These are phyloP conservation scores for Penicillium desertorum DNA, from an alignment of 495 filamentous ascomycete genomes.

Conservation along the genomic window DNA sequence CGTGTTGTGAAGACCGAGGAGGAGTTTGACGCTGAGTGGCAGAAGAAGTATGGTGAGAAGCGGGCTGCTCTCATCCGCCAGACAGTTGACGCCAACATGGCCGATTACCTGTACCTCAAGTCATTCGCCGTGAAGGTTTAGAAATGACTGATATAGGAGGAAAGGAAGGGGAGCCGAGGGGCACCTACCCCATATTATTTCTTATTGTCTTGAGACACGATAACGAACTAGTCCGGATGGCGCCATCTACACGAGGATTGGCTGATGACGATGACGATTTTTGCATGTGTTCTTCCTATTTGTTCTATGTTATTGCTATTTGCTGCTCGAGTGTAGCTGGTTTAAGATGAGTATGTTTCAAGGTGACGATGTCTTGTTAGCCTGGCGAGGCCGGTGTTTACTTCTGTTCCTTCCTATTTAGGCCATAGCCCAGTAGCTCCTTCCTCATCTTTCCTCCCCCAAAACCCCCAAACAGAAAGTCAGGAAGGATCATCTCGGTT, in stretches of 20 bases:
- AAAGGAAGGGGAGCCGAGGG: slow-evolving; percentile 9
- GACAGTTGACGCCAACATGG: slow-evolving; percentile 74
- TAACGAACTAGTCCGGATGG: slow-evolving; percentile 35
- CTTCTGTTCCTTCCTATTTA: not conserved
- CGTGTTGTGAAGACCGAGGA: slow-evolving; percentile 62
- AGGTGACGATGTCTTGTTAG: not conserved
- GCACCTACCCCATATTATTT: not conserved
- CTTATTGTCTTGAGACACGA: slow-evolving; percentile 15
- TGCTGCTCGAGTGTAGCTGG: not conserved
- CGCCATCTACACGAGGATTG: slow-evolving; percentile 34
- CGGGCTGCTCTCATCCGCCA: slow-evolving; percentile 71
- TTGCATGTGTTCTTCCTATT: slow-evolving; percentile 14
- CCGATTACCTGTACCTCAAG: slow-evolving; percentile 92
- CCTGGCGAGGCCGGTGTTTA: not conserved
- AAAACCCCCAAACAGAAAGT: no score
- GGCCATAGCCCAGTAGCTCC: no score
- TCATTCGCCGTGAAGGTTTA: slow-evolving; percentile 75
- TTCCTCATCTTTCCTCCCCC: no score
- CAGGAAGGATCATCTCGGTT: no score
- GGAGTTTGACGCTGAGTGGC: slow-evolving; percentile 76
- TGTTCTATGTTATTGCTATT: slow-evolving; percentile 3
- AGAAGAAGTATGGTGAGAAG: slow-evolving; percentile 75
- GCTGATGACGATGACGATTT: slow-evolving; percentile 21
- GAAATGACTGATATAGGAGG: slow-evolving; percentile 9
- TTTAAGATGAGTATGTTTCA: not conserved